Evolutionary conservation across 805 yeast genomes (phyloP).

Genomic region (Nakazawaea wickerhamii): DNA sequence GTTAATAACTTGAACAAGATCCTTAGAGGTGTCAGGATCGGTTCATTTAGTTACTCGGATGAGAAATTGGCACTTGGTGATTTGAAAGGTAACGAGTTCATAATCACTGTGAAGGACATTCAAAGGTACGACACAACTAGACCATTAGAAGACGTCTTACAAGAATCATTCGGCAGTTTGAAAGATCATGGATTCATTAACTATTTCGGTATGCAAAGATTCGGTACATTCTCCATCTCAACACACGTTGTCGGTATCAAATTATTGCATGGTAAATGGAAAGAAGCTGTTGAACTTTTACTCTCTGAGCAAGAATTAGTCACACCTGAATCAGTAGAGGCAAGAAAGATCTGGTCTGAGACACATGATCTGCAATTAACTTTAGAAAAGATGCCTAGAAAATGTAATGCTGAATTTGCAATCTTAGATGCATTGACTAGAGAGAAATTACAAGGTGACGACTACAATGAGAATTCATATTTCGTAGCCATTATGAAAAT

Average conservation of each 20-base stretch:
- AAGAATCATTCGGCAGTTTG: constrained; percentile 51
- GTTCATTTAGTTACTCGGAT: constrained; percentile 69
- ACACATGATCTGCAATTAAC: constrained; percentile 64
- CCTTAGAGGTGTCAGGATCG: constrained; percentile 71
- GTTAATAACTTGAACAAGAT: constrained; percentile 71
- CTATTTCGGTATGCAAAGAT: constrained; percentile 97
- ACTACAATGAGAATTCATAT: constrained; percentile 49
- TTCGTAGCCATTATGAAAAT: constrained; percentile 80
- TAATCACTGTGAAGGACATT: constrained; percentile 78
- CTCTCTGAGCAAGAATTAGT: constrained; percentile 83
- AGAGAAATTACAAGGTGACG: constrained; percentile 40
- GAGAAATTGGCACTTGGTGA: constrained; percentile 71
- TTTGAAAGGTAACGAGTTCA: constrained; percentile 81
- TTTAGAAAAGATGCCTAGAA: constrained; percentile 73
- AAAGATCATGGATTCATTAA: constrained; percentile 76
- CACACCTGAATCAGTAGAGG: constrained; percentile 75
- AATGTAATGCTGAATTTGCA: constrained; percentile 79
- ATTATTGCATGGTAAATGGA: constrained; percentile 70
- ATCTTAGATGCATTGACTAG: constrained; percentile 57
- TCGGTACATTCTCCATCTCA: constrained; percentile 91
- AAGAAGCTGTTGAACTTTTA: constrained; percentile 70
- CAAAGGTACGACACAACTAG: constrained; percentile 28
- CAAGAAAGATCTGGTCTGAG: constrained; percentile 76
- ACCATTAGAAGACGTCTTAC: constrained; percentile 41
- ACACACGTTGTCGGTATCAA: constrained; percentile 82